These are phyloP conservation scores for Mucuna pruriens DNA, from an alignment of 306 rosid species.

Conservation along the genomic window DNA sequence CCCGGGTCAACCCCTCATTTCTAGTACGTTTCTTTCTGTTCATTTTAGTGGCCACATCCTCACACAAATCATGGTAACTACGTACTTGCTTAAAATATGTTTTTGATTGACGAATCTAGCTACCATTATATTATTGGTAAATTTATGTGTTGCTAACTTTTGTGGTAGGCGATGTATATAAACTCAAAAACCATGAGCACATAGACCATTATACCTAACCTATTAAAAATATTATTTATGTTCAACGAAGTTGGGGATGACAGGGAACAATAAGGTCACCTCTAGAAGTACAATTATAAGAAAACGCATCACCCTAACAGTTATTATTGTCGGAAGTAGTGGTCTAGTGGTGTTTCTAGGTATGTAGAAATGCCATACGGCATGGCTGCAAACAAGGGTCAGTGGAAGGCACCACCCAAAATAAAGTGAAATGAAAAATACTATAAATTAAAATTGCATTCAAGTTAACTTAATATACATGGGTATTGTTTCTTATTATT, in stretches of 20 bases:
- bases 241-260: conserved; percentile 28
- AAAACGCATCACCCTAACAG: conserved; percentile 17
- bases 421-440: not conserved
- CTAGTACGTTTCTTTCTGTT: not conserved
- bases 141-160: not conserved
- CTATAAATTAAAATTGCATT: no score
- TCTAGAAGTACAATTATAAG: conserved; percentile 12
- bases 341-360: not conserved
- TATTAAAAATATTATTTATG: not conserved
- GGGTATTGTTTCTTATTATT: no score
- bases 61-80: not conserved
- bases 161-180: no score
- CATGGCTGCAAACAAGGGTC: not conserved
- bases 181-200: no score
- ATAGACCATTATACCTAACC: conserved; percentile 2
- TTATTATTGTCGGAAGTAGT: not conserved
- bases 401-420: not conserved
- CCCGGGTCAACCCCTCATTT: not conserved
- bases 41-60: not conserved
- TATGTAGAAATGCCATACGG: not conserved
- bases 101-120: not conserved
- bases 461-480: no score
- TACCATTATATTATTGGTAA: not conserved
- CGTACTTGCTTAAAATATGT: not conserved
- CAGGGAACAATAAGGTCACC: conserved; percentile 26